These are phyloP conservation scores for Misopates orontium DNA, from an alignment of 257 asterid genomes.

Conservation along the genomic window DNA sequence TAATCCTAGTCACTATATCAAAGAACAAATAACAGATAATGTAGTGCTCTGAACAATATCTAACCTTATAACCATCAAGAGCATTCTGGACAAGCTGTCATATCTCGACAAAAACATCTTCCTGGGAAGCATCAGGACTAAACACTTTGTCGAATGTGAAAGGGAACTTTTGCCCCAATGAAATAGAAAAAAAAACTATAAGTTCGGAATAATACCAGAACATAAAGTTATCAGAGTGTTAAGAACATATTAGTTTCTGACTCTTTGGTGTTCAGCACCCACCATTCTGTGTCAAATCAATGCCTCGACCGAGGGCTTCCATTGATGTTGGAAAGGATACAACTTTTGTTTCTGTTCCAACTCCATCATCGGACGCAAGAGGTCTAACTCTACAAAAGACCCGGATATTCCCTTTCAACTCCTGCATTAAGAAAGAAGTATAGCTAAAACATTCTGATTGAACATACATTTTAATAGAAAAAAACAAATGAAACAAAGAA, in stretches of 20 bases:
- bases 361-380: constrained; percentile 69
- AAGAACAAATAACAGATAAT: constrained; percentile 5
- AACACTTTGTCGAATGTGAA: constrained; percentile 93
- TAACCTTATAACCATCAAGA: constrained; percentile 96
- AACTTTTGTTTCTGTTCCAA: constrained; percentile 57
- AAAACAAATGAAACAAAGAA: neutral
- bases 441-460: neutral
- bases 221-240: constrained; percentile 2
- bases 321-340: constrained; percentile 72
- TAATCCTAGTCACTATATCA: no score
- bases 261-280: constrained; percentile 13
- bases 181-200: constrained; percentile 18
- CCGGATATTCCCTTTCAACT: constrained; percentile 88
- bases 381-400: constrained; percentile 98
- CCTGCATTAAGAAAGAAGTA: constrained; percentile 46
- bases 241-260: neutral
- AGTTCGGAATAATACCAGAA: constrained; percentile 5
- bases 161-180: constrained; percentile 71
- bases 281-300: constrained; percentile 85
- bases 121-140: constrained; percentile 74
- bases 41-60: constrained; percentile 9
- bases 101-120: constrained; percentile 90
- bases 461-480: neutral
- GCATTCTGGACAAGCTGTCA: constrained; percentile 99
- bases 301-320: constrained; percentile 74